Evolutionary conservation across 2,329 filamentous ascomycete species (phyloP).

Genomic region (Bipolaris cookei): DNA sequence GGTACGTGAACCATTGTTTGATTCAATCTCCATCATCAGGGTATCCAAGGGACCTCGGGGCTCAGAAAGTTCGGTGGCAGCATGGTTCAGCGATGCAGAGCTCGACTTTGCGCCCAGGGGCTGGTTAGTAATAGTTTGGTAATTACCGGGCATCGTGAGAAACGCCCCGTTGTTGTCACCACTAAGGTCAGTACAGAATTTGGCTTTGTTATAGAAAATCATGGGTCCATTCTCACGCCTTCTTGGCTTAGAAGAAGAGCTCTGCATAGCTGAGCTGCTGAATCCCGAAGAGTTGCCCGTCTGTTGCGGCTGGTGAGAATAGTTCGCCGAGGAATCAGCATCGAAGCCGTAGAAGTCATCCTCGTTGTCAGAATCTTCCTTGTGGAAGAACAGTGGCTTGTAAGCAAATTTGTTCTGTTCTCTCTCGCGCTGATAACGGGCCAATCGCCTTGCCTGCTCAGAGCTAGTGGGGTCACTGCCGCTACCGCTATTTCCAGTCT

Average conservation of each 20-base stretch:
- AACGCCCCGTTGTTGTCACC: conserved; percentile 59
- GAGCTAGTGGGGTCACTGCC: conserved; percentile 28
- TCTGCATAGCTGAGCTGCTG: conserved; percentile 55
- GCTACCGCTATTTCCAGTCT: conserved; percentile 28
- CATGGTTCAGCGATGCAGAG: conserved; percentile 1
- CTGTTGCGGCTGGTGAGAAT: conserved; percentile 36
- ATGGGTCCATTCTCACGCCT: conserved; percentile 73
- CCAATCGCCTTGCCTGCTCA: conserved; percentile 27
- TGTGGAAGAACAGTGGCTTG: conserved; percentile 57
- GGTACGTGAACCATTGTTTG: conserved; percentile 40
- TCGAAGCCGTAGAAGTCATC: conserved; percentile 46
- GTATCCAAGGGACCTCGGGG: conserved; percentile 34
- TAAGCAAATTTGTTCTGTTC: conserved; percentile 51
- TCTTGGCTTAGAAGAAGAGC: conserved; percentile 55
- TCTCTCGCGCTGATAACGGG: conserved; percentile 28
- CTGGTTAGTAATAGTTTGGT: conserved; percentile 41
- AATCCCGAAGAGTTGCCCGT: conserved; percentile 51
- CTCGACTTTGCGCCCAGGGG: conserved; percentile 37
- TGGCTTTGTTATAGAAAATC: conserved; percentile 81
- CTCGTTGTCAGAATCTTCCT: conserved; percentile 51
- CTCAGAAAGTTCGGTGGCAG: conserved; percentile 37
- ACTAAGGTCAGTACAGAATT: conserved; percentile 81
- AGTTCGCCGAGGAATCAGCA: conserved; percentile 36
- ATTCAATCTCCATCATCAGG: conserved; percentile 29
- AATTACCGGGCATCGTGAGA: conserved; percentile 29